Evolutionary conservation across 495 filamentous ascomycete species (phyloP), one percentile per base, ranked within the genome.

Genomic region (Aspergillus diversus): DNA sequence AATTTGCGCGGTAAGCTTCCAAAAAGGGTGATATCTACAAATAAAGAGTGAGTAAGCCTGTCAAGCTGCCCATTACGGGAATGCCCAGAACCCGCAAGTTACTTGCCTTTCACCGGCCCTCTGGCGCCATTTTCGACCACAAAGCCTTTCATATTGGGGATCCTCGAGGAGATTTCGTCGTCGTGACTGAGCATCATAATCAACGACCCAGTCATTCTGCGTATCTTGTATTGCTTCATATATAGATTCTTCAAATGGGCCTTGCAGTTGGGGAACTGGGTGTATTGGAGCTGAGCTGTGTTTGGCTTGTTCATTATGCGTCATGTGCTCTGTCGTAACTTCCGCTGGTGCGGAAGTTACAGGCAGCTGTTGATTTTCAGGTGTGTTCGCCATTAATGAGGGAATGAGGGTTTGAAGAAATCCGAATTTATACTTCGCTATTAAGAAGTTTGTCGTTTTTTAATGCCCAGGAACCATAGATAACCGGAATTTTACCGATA

Each of bases 161-260:
- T 83, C 84, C 59, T 92, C 89, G 32, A 97, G 74, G 50, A 96
- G 70, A 69, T 86, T 74, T 60, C 86, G 84, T 33, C 92, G 87
- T 47, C 92, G 84, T 6, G 83, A 79, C 60, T 87, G 87, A 13
- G 89, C 85, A 71, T 90, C 90, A 46, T 82, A 81, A 32, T 81
- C 79, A 5, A 87, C 75, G 46, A 84, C 79, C 61, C 83, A 83
- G 56, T 78, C 72, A 32, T 71, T 77, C 15, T 75, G 76, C 27
- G 78, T 70, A 11, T 77, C 73, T 9, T 86, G 84, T 17, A 71
- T 65, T 21, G 89, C 87, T 68, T 97, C 93, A 32, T 84, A 64
- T 57, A 99, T 89, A 3, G 93, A 97, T 75, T 99, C 95, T 70
- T 94, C 90, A 70, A 98, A 97, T 52, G 95, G 91, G 53, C 86